These are phyloP conservation scores for Scedosporium aurantiacum DNA, from an alignment of 2,329 filamentous ascomycete species.

Conservation along the genomic window DNA sequence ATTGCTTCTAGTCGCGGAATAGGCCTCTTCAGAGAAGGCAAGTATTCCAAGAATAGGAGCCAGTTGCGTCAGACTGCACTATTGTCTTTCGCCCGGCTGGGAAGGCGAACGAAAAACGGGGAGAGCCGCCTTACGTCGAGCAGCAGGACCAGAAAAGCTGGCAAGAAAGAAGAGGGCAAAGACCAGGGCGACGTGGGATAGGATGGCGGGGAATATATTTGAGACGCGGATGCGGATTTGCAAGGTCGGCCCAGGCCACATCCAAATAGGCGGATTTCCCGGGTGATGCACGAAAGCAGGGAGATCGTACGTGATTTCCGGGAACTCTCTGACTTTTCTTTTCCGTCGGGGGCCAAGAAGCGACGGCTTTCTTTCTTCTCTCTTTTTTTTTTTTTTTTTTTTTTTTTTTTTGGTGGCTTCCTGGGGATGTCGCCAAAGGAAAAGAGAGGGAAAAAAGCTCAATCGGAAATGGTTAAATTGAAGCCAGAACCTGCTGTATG, in stretches of 20 bases:
- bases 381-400: too few relatives aligned
- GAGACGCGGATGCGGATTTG: conserved; percentile 1
- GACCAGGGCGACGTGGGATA: background rate
- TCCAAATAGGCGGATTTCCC: background rate
- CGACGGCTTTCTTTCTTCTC: background rate
- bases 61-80: background rate
- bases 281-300: background rate
- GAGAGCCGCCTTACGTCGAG: conserved; percentile 1
- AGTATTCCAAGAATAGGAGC: conserved; percentile 1
- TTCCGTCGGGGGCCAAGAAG: background rate
- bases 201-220: conserved; percentile 5
- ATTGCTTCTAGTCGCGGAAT: background rate
- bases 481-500: background rate
- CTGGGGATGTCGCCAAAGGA: background rate
- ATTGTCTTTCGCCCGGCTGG: background rate
- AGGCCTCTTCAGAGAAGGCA: background rate
- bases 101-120: background rate
- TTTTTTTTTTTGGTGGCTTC: background rate
- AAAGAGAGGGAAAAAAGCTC: background rate
- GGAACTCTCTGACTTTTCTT: background rate
- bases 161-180: background rate
- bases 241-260: background rate
- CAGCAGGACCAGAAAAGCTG: background rate
- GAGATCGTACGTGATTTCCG: background rate
- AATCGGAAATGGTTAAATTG: conserved; percentile 4